These are phyloP conservation scores for Parafenestella ontariensis DNA, from an alignment of 2,329 filamentous ascomycete species.

Conservation along the genomic window DNA sequence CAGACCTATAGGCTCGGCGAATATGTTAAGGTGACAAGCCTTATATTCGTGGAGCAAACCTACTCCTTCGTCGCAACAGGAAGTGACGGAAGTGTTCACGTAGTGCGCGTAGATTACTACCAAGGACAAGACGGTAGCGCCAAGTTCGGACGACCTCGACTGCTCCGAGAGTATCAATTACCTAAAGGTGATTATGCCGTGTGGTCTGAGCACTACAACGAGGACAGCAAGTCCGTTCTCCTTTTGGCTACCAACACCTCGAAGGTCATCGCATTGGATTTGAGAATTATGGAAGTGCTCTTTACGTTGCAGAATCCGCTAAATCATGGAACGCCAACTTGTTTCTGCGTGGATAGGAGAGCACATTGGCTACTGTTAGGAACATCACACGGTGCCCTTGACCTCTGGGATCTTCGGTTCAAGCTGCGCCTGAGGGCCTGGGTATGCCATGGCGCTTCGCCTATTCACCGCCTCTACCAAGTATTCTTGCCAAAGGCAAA, in stretches of 20 bases:
- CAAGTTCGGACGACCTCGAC: slow-evolving; percentile 78
- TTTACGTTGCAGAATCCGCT: slow-evolving; percentile 86
- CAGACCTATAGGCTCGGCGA: slow-evolving; percentile 81
- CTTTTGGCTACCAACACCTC: slow-evolving; percentile 87
- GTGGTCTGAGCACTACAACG: slow-evolving; percentile 91
- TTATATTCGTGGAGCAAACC: slow-evolving; percentile 93
- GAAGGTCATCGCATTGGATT: slow-evolving; percentile 81
- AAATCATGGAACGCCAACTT: slow-evolving; percentile 89
- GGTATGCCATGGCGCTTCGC: slow-evolving; percentile 80
- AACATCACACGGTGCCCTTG: slow-evolving; percentile 89
- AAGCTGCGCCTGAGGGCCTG: slow-evolving; percentile 84
- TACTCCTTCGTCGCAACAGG: slow-evolving; percentile 93
- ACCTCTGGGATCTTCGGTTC: slow-evolving; percentile 98
- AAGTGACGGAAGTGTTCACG: slow-evolving; percentile 81
- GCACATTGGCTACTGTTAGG: slow-evolving; percentile 91
- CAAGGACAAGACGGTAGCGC: slow-evolving; percentile 61
- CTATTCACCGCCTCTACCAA: slow-evolving; percentile 75
- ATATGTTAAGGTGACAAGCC: slow-evolving; percentile 75
- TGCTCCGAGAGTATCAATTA: slow-evolving; percentile 78
- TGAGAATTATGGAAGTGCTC: slow-evolving; percentile 83
- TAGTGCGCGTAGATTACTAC: slow-evolving; percentile 79
- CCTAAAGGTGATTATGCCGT: slow-evolving; percentile 76
- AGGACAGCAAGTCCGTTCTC: slow-evolving; percentile 81
- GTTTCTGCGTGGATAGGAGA: slow-evolving; percentile 85
- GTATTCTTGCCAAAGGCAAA: slow-evolving; percentile 66